Evolutionary conservation across 768 basidiomycete species (phyloP).

Genomic region (Clavulina sp.): DNA sequence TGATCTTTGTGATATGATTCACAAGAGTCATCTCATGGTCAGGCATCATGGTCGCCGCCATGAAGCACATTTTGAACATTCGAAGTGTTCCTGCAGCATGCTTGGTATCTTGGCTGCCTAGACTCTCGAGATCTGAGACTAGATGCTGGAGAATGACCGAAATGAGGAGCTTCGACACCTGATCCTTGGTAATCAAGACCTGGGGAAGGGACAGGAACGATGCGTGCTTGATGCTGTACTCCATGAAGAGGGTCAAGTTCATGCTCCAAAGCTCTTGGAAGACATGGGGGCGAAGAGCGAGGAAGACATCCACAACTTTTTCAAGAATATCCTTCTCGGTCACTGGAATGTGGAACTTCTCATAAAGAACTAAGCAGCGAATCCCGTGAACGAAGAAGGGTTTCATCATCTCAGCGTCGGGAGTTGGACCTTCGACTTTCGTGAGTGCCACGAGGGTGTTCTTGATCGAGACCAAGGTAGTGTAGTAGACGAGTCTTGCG

Average conservation of each 20-base stretch:
- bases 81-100: constrained; percentile 73
- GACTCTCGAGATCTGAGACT: constrained; percentile 56
- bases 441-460: constrained; percentile 59
- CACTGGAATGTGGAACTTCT: constrained; percentile 30
- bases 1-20: constrained; percentile 74
- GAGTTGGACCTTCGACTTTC: constrained; percentile 57
- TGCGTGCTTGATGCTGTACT: constrained; percentile 56
- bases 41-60: constrained; percentile 61
- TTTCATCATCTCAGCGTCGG: constrained; percentile 75
- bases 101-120: constrained; percentile 73
- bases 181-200: constrained; percentile 59
- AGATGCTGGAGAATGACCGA: constrained; percentile 81
- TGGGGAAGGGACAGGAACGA: constrained; percentile 73
- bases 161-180: constrained; percentile 60
- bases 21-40: constrained; percentile 86
- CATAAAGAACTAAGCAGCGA: constrained; percentile 70
- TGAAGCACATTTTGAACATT: constrained; percentile 90
- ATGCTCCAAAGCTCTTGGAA: constrained; percentile 95
- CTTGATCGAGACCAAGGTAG: constrained; percentile 76
- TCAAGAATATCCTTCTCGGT: constrained; percentile 70
- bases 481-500: constrained; percentile 69
- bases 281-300: constrained; percentile 75
- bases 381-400: constrained; percentile 76
- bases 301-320: constrained; percentile 52
- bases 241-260: constrained; percentile 82